Evolutionary conservation across 495 filamentous ascomycete species (phyloP).

Genomic region (Talaromyces adpressus): DNA sequence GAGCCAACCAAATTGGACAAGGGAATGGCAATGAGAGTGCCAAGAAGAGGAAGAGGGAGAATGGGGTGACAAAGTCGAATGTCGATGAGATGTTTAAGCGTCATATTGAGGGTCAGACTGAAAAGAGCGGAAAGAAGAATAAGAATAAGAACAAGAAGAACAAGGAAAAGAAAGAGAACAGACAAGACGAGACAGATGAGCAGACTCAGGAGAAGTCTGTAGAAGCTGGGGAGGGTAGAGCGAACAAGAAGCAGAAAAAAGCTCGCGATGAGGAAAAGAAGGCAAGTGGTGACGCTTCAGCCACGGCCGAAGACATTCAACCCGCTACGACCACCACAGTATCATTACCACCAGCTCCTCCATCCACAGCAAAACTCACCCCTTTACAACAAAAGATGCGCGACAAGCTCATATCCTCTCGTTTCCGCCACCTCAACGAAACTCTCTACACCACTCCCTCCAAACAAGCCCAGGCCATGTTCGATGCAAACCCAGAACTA

Average conservation of each 20-base stretch:
- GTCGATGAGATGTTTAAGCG: conserved; percentile 69
- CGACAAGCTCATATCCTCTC: conserved; percentile 83
- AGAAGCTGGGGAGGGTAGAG: conserved; percentile 8
- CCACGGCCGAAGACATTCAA: conserved; percentile 14
- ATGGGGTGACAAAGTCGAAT: conserved; percentile 58
- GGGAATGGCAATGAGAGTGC: conserved; percentile 13
- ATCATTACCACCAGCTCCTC: conserved; percentile 25
- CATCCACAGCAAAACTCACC: conserved; percentile 55
- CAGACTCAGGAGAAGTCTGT: conserved; percentile 2
- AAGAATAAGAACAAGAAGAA: conserved; percentile 39
- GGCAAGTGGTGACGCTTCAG: conserved; percentile 15
- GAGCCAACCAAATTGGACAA: conserved; percentile 18
- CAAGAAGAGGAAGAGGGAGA: conserved; percentile 49
- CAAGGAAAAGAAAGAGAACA: conserved; percentile 20
- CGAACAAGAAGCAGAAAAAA: conserved; percentile 29
- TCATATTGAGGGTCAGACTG: conserved; percentile 57
- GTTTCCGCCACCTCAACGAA: conserved; percentile 96
- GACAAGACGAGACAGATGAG: conserved; percentile 18
- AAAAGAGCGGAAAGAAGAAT: conserved; percentile 21
- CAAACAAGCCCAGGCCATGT: conserved; percentile 65
- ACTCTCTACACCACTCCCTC: conserved; percentile 92
- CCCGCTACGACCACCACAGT: conserved; percentile 15
- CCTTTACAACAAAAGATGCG: conserved; percentile 91
- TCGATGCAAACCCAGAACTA: conserved; percentile 74
- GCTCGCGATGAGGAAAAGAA: conserved; percentile 32